Conservation (phyloP, 2,329 filamentous ascomycete species). For the Ceratocystis destructans region DNA sequence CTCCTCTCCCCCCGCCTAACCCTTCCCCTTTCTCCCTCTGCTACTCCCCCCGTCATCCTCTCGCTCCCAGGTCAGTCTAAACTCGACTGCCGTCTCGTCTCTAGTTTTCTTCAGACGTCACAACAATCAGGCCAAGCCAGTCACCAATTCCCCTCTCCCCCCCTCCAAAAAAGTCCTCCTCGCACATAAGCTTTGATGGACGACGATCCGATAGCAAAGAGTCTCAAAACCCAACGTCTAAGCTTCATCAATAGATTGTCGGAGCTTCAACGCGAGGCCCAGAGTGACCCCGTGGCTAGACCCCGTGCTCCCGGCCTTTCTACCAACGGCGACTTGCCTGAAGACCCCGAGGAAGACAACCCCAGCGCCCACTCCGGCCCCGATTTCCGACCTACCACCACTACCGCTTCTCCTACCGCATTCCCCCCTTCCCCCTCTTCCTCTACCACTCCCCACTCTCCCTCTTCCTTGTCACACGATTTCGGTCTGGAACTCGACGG, state of each 20-base stretch:
- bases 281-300: conserved; percentile 10
- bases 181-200: conserved; percentile 16
- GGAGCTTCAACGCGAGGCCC: conserved; percentile 18
- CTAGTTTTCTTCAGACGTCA: neutral
- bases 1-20: neutral
- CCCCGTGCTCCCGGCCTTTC: neutral
- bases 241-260: conserved; percentile 18
- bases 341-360: conserved; percentile 13
- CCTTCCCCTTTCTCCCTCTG: neutral
- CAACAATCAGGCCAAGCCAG: neutral
- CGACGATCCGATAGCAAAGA: conserved; percentile 19
- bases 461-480: neutral
- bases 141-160: neutral
- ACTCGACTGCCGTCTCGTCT: neutral
- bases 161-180: neutral
- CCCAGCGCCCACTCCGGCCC: neutral
- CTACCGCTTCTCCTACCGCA: neutral
- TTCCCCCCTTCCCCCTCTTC: neutral
- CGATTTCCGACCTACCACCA: neutral
- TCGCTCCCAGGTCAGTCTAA: neutral
- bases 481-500: conserved; percentile 1
- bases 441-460: neutral
- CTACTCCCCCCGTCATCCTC: neutral
- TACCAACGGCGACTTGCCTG: conserved; percentile 1
- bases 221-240: conserved; percentile 19